Evolutionary conservation across 2,329 filamentous ascomycete species (phyloP).

Genomic region (Botryosphaeria dothidea): DNA sequence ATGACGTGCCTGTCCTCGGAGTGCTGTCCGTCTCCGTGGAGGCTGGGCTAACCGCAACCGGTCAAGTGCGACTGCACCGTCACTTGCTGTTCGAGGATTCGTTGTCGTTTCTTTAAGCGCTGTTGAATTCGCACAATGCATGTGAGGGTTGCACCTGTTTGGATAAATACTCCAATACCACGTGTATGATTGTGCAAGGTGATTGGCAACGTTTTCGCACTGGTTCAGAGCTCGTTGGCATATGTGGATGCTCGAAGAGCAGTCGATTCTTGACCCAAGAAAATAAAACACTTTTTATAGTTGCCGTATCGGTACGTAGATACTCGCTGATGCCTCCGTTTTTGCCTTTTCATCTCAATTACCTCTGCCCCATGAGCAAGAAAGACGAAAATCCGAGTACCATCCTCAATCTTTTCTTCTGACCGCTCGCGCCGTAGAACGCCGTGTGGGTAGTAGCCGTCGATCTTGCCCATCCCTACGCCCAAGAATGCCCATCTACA

Average conservation of each 20-base stretch:
- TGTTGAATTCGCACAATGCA: no score
- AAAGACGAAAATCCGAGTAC: background rate
- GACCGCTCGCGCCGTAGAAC: constrained; percentile 13
- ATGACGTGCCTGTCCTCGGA: background rate
- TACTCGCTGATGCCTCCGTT: background rate
- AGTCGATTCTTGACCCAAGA: no score
- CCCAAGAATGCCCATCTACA: constrained; percentile 10
- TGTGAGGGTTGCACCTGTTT: no score
- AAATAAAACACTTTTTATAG: background rate
- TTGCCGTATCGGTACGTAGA: background rate
- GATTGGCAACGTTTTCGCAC: no score
- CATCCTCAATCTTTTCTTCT: background rate
- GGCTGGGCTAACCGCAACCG: background rate
- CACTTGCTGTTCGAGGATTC: no score
- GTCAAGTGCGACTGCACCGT: background rate
- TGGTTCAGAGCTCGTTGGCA: no score
- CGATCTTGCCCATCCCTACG: constrained; percentile 6
- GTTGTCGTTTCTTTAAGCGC: no score
- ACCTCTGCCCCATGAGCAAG: background rate
- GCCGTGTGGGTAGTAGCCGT: constrained; percentile 6
- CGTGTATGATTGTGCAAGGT: no score
- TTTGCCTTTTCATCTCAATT: background rate
- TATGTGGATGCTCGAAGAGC: no score
- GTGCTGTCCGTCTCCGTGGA: background rate
- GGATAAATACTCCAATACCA: no score